Base-by-base conservation (phyloP, 345 rosid species). In the Mercurialis annua region DNA sequence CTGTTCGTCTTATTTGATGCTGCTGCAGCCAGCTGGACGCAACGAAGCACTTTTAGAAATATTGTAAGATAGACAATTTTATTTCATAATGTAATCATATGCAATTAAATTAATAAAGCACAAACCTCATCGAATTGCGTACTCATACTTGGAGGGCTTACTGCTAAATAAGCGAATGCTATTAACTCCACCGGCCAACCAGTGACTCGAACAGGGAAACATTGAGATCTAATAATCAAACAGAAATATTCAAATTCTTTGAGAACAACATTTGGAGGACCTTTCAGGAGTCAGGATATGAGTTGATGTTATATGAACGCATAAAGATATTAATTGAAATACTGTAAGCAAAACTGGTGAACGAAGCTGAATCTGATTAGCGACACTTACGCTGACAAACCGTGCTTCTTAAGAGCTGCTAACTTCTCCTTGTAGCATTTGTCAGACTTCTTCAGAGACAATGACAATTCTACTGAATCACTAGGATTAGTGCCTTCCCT, bases 101-200 rank as follows among this genome's bases (percentile, higher is more conserved):
- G 56, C 51, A 34, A 52, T 55, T n/a, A 57, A 33, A 4, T 17
- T 23, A 12, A 57, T 15, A 57, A 50, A 33, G 62, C 52, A 73
- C 79, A 30, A 77, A 93, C 96, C 97, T 94, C 97, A 69, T 82
- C 92, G 67, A 90, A 94, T 65, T 69, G 85, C 47, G 58, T 75
- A 71, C 78, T 82, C 99, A 89, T 89, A 73, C 85, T 81, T 60
- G 96, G 90, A 46, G 96, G 95, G 79, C 99, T 89, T 72, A 86
- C 96, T 1, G 76, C 91, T 69, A 94, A 80, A 79, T 85, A 89
- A 64, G 97, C 92, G 71, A 83, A 90, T 52, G 99, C 92, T 88
- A 87, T 85, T 50, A 94, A 80, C 82, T 94, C 97, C 77, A 83
- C 53, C 5, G 97, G 97, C 99, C 97, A 89, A 47, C 99, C 97